Evolutionary conservation across 352 stramenopile genomes (phyloP).

Genomic region (Phytophthora meadii): DNA sequence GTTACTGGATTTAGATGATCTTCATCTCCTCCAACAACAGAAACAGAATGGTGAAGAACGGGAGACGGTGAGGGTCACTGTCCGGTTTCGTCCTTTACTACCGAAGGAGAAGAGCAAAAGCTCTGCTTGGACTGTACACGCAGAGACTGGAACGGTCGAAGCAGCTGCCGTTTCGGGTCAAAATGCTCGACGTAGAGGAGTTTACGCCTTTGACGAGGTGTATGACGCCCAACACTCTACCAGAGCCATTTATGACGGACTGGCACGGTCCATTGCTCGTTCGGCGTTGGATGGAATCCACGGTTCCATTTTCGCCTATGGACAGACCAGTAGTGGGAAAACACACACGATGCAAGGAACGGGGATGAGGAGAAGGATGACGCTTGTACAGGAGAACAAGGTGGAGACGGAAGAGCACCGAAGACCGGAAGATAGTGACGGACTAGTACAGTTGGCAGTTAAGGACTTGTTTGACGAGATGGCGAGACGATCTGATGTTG

Average conservation of each 20-base stretch:
- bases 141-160: constrained; percentile 41
- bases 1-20: constrained; percentile 43
- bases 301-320: constrained; percentile 86
- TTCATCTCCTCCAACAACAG: constrained; percentile 36
- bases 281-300: constrained; percentile 79
- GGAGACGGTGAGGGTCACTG: constrained; percentile 48
- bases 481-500: constrained; percentile 43
- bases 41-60: constrained; percentile 19
- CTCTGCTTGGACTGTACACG: constrained; percentile 44
- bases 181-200: constrained; percentile 25
- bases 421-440: constrained; percentile 39
- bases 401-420: constrained; percentile 43
- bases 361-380: constrained; percentile 16
- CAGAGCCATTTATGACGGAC: constrained; percentile 66
- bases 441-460: constrained; percentile 48
- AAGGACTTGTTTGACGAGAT: constrained; percentile 69
- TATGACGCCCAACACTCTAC: constrained; percentile 56
- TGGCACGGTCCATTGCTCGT: constrained; percentile 68
- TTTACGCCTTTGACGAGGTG: constrained; percentile 65
- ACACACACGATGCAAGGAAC: constrained; percentile 81
- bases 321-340: constrained; percentile 86
- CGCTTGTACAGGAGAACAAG: constrained; percentile 17
- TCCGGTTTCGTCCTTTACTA: constrained; percentile 48
- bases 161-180: constrained; percentile 24
- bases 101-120: constrained; percentile 37